These are phyloP conservation scores for Citrus medica DNA, from an alignment of 345 rosid genomes.

Conservation along the genomic window DNA sequence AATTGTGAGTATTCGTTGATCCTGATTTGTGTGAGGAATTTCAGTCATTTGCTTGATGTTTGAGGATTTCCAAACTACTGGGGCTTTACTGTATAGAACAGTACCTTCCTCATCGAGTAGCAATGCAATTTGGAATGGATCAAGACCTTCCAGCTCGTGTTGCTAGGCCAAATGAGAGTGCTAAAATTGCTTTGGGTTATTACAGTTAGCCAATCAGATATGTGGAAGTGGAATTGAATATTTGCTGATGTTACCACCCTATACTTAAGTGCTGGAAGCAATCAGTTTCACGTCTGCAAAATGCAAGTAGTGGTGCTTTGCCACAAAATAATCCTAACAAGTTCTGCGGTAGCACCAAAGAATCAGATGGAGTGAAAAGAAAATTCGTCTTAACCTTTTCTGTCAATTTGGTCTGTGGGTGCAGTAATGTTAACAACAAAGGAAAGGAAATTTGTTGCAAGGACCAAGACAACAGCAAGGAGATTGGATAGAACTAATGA, in stretches of 20 bases:
- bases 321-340: background rate
- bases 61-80: conserved; percentile 19
- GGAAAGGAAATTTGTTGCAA: no score
- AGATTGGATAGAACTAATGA: no score
- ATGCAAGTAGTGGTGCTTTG: background rate
- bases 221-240: background rate
- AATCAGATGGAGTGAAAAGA: background rate
- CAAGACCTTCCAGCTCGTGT: conserved; percentile 8
- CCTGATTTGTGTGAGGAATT: conserved; percentile 4
- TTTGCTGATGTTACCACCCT: conserved; percentile 23
- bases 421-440: no score
- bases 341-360: no score
- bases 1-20: background rate
- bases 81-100: conserved; percentile 10
- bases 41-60: conserved; percentile 20
- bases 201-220: conserved; percentile 7
- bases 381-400: no score
- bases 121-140: conserved; percentile 6
- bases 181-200: background rate
- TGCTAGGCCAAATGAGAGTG: background rate
- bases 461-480: no score
- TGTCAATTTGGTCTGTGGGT: no score
- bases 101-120: background rate
- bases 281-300: background rate
- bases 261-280: conserved; percentile 28